Evolutionary conservation across 306 rosid species (phyloP).

Genomic region (Geum urbanum): DNA sequence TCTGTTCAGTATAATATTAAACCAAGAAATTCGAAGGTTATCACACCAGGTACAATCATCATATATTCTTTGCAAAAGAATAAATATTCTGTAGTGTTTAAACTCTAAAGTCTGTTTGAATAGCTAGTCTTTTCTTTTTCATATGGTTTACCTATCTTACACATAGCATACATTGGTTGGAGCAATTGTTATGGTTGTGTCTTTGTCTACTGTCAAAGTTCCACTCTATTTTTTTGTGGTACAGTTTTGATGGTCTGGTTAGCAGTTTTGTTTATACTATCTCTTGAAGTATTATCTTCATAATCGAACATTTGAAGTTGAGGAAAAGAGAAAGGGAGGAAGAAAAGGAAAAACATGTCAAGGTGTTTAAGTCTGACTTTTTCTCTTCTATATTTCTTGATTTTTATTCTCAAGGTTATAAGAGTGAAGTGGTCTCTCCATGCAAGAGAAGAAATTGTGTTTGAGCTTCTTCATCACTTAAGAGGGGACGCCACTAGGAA

Average conservation of each 20-base stretch:
- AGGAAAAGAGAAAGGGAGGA: too few species aligned
- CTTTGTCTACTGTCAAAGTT: neutral
- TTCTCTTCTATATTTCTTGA: neutral
- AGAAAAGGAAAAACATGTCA: neutral
- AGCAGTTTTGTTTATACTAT: neutral
- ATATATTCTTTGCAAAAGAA: neutral
- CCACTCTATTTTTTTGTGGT: neutral
- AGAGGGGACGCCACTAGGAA: slow-evolving; percentile 45
- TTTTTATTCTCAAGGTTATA: slow-evolving; percentile 42
- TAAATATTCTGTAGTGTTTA: neutral
- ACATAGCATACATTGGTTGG: neutral
- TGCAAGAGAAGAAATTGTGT: slow-evolving; percentile 64
- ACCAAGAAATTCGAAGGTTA: slow-evolving; percentile 68
- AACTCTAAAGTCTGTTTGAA: too few species aligned
- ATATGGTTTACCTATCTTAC: neutral
- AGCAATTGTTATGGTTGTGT: neutral
- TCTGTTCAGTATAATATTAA: slow-evolving; percentile 51
- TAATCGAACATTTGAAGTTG: too few species aligned
- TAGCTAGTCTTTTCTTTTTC: neutral
- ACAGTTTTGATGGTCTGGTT: neutral
- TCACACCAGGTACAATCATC: slow-evolving; percentile 50
- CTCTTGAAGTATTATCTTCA: neutral
- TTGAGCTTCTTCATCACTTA: slow-evolving; percentile 66
- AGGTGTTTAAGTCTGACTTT: neutral
- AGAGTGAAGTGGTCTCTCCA: slow-evolving; percentile 83